Percentiles rank a stretch among this genome's conserved stretches.
These are phyloP conservation scores for Camelina sativa DNA, from an alignment of 345 rosid genomes.

Conservation along the genomic window DNA sequence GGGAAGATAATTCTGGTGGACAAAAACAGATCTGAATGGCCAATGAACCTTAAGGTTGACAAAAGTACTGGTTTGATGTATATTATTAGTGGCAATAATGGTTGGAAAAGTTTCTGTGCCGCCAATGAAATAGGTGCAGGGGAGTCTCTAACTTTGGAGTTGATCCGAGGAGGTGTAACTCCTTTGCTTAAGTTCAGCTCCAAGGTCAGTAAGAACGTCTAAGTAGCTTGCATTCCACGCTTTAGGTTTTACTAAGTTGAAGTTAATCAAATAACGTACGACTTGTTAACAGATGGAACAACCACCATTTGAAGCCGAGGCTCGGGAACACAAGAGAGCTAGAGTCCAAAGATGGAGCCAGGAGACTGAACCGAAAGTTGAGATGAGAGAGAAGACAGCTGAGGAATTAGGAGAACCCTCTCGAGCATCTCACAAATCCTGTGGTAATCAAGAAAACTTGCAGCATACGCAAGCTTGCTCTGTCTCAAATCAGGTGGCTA, in stretches of 20 bases:
- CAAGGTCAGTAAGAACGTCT: conserved; percentile 7
- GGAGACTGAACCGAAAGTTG: conserved; percentile 5
- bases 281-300: conserved; percentile 15
- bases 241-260: conserved; percentile 14
- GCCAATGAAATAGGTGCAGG: neutral
- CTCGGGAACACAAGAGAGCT: conserved; percentile 4
- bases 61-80: neutral
- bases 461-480: neutral
- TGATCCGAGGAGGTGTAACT: conserved; percentile 2
- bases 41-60: conserved; percentile 14
- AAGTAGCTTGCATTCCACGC: neutral
- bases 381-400: neutral
- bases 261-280: neutral
- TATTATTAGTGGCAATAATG: conserved; percentile 1
- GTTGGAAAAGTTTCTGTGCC: conserved; percentile 25
- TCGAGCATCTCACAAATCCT: conserved; percentile 5
- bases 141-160: conserved; percentile 24
- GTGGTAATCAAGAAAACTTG: neutral
- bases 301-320: neutral
- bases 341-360: neutral
- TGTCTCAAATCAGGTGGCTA: conserved; percentile 16
- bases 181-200: conserved; percentile 33
- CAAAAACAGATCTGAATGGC: conserved; percentile 26
- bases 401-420: conserved; percentile 12
- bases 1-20: conserved; percentile 21